Evolutionary conservation across 768 basidiomycete species (phyloP), one percentile per base, ranked within the genome.

Genomic region (Leccinum barrowsii): DNA sequence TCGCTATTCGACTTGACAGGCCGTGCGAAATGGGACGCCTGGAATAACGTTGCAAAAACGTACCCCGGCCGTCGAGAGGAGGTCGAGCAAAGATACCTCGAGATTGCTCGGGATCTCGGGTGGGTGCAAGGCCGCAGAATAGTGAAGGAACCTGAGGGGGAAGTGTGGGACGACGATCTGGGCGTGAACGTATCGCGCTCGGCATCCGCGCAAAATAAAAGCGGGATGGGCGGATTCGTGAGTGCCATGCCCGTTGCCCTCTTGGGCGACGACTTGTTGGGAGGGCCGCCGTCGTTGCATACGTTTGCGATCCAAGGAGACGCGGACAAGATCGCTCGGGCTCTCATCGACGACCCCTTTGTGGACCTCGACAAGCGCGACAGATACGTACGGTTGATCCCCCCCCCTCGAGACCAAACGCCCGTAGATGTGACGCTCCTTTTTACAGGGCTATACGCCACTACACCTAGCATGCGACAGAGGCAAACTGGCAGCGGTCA

Each of bases 21-120:
- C 15, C 78, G 89, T 19, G 90, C 90, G 2, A 94, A 94, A 69
- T 94, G 91, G 91, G 90, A 93, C 68, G 89, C 90, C 2, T 94
- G 92, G 92, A 78, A 67, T 50, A 65, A 74, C 12, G 71, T 77
- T 11, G 82, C 80, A 7, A 79, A 81, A 63, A 75, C 70, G 15
- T 87, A 85, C 60, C 69, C 69, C 15, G 71, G 67, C n/a, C 61
- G 65, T n/a, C 65, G 64, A 3, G 61, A 63, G 13, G 81, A 82
- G 30, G 88, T 81, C 15, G 87, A 91, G 73, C 64, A 61, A 46
- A 77, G 84, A 67, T 94, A 94, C 69, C 70, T 90, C 57, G 82
- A 82, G 21, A 79, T 92, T 53, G 92, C 90, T 19, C 76, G 70
- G 49, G 80, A 73, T 61, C 73, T 92, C 21, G 92, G 92, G 22